Conservation (phyloP, 2,329 filamentous ascomycete species). For the Aspergillus cejpii region DNA sequence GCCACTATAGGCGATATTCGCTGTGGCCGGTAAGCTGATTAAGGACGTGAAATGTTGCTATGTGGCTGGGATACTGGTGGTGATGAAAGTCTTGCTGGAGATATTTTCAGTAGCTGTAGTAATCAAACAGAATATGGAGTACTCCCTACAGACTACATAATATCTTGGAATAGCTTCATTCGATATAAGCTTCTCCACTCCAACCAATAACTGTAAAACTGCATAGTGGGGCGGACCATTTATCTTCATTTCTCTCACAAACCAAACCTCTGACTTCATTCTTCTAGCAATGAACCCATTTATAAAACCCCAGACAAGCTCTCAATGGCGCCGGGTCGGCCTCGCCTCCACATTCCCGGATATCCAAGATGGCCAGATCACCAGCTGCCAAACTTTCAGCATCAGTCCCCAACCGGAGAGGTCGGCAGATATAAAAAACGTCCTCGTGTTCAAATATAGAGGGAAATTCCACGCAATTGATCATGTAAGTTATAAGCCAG, state of each 20-base stretch:
- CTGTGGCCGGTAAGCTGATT: background rate
- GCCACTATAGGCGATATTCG: background rate
- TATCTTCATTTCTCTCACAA: no score
- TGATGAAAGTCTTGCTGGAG: no score
- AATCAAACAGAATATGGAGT: no score
- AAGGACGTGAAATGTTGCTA: background rate
- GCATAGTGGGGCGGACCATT: no score
- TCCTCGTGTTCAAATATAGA: slow-evolving; percentile 59
- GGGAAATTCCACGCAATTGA: slow-evolving; percentile 62
- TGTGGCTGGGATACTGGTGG: no score
- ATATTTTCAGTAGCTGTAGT: no score
- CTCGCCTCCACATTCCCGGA: slow-evolving; percentile 50
- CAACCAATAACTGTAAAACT: no score
- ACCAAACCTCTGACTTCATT: no score
- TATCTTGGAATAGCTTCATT: no score
- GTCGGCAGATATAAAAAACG: slow-evolving; percentile 46
- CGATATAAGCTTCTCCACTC: no score
- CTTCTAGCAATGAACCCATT: slow-evolving; percentile 20
- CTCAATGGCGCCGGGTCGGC: slow-evolving; percentile 52
- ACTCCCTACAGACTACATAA: no score
- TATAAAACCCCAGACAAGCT: slow-evolving; percentile 15
- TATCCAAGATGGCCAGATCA: slow-evolving; percentile 35
- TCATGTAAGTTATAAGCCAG: slow-evolving; percentile 54
- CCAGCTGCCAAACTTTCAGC: slow-evolving; percentile 56
- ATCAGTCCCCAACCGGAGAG: slow-evolving; percentile 41